These are phyloP conservation scores for Penicillium sp. DNA, from an alignment of 2,329 filamentous ascomycete genomes.

Conservation along the genomic window DNA sequence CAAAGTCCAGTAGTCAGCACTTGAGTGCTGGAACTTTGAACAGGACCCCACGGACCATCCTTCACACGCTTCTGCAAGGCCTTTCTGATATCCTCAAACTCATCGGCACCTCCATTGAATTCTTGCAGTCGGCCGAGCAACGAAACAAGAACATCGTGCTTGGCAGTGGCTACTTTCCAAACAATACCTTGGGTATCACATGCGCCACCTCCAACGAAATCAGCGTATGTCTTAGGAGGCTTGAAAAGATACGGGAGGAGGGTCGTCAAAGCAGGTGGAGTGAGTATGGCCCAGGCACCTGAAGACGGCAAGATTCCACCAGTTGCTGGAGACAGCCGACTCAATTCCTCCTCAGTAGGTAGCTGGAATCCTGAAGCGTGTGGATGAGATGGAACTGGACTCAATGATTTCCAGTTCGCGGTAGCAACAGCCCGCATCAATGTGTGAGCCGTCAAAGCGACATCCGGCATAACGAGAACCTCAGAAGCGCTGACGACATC, in stretches of 20 bases:
- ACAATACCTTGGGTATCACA: slow-evolving; percentile 60
- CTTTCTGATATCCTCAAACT: slow-evolving; percentile 43
- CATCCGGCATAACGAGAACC: slow-evolving; percentile 58
- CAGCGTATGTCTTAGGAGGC: slow-evolving; percentile 58
- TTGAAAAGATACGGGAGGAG: slow-evolving; percentile 60
- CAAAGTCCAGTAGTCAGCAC: slow-evolving; percentile 42
- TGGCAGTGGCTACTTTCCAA: slow-evolving; percentile 59
- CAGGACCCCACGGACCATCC: slow-evolving; percentile 46
- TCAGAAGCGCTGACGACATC: slow-evolving; percentile 58
- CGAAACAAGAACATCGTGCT: slow-evolving; percentile 57
- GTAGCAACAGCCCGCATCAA: slow-evolving; percentile 56
- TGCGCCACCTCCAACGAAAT: slow-evolving; percentile 58
- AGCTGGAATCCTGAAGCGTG: slow-evolving; percentile 34
- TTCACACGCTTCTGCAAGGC: slow-evolving; percentile 44
- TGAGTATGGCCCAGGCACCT: slow-evolving; percentile 55
- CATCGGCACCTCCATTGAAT: slow-evolving; percentile 30
- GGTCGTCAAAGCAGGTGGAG: slow-evolving; percentile 52
- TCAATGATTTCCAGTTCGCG: slow-evolving; percentile 54
- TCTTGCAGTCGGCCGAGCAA: slow-evolving; percentile 50
- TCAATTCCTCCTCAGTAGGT: slow-evolving; percentile 43
- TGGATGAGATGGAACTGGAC: slow-evolving; percentile 30
- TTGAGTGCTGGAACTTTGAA: slow-evolving; percentile 30
- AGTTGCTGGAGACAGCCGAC: slow-evolving; percentile 38
- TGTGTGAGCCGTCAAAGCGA: slow-evolving; percentile 56
- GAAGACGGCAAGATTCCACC: slow-evolving; percentile 42